These are phyloP conservation scores for Metschnikowia henanensis DNA, from an alignment of 805 yeast genomes.

Conservation along the genomic window DNA sequence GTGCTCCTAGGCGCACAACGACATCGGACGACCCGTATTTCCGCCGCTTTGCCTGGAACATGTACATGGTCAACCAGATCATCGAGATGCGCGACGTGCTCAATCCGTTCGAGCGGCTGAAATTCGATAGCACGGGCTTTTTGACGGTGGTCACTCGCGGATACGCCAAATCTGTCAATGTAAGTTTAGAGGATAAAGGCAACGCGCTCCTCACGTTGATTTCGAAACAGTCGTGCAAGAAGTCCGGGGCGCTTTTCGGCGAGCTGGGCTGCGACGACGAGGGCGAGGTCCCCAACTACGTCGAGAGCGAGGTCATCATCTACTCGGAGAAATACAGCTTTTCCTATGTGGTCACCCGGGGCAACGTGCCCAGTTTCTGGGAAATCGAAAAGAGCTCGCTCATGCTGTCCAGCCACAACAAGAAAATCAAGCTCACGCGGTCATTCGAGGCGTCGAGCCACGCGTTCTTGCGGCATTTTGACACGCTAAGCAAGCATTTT, in stretches of 20 bases:
- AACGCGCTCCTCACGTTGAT: conserved; percentile 48
- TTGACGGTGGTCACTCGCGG: conserved; percentile 51
- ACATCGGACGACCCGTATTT: conserved; percentile 40
- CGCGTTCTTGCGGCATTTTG: conserved; percentile 52
- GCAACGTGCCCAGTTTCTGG: conserved; percentile 59
- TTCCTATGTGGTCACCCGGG: conserved; percentile 47
- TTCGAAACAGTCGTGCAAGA: conserved; percentile 50
- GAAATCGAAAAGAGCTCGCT: conserved; percentile 42
- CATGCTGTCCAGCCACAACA: conserved; percentile 37
- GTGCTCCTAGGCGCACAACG: conserved; percentile 12
- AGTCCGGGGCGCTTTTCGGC: conserved; percentile 52
- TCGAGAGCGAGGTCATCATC: conserved; percentile 51
- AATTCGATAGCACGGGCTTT: conserved; percentile 49
- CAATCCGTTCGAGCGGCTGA: conserved; percentile 36
- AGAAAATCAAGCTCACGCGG: conserved; percentile 45
- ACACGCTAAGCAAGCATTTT: conserved; percentile 44
- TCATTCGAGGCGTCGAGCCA: conserved; percentile 55
- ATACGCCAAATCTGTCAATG: conserved; percentile 47
- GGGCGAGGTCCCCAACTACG: conserved; percentile 51
- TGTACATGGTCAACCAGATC: conserved; percentile 45
- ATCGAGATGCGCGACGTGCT: conserved; percentile 47
- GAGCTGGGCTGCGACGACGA: conserved; percentile 60
- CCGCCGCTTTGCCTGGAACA: conserved; percentile 52
- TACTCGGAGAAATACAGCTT: conserved; percentile 42
- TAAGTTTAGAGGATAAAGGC: conserved; percentile 27